These are phyloP conservation scores for Phlyctochytrium planicorne DNA, from an alignment of 192 early-diverging fungal genomes.

Conservation along the genomic window DNA sequence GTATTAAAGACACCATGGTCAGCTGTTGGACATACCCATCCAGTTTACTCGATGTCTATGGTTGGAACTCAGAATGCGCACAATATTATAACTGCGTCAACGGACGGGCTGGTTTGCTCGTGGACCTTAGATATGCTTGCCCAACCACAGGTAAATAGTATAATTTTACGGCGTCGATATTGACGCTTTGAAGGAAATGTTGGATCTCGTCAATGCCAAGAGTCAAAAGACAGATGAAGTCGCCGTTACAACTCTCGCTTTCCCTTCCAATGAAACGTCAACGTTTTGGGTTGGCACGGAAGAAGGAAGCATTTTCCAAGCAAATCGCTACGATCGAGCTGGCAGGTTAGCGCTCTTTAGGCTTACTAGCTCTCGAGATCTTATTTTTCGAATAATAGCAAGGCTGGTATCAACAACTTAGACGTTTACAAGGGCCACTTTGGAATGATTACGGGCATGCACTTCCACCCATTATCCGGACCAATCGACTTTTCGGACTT, in stretches of 20 bases:
- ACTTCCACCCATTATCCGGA: constrained; percentile 84
- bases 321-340: constrained; percentile 92
- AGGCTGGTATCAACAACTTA: constrained; percentile 88
- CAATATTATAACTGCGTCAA: constrained; percentile 85
- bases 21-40: constrained; percentile 93
- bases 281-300: constrained; percentile 96
- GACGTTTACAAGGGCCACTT: constrained; percentile 88
- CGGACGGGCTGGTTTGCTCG: constrained; percentile 94
- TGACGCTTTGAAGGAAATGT: constrained; percentile 57
- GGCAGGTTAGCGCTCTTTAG: constrained; percentile 61
- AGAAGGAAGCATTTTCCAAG: constrained; percentile 91
- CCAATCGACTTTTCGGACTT: constrained; percentile 88
- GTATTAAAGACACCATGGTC: constrained; percentile 93
- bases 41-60: constrained; percentile 85
- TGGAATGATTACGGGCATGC: constrained; percentile 82
- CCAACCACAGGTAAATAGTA: constrained; percentile 70
- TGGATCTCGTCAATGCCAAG: constrained; percentile 73
- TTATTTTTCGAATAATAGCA: constrained; percentile 50
- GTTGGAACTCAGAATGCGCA: constrained; percentile 96
- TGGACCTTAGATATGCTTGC: constrained; percentile 99
- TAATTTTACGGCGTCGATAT: constrained; percentile 7
- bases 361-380: neutral
- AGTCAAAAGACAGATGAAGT: constrained; percentile 90
- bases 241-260: constrained; percentile 85
- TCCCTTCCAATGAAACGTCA: constrained; percentile 90